Conservation (phyloP, 2,329 filamentous ascomycete species). For the Colletotrichum tofieldiae region DNA sequence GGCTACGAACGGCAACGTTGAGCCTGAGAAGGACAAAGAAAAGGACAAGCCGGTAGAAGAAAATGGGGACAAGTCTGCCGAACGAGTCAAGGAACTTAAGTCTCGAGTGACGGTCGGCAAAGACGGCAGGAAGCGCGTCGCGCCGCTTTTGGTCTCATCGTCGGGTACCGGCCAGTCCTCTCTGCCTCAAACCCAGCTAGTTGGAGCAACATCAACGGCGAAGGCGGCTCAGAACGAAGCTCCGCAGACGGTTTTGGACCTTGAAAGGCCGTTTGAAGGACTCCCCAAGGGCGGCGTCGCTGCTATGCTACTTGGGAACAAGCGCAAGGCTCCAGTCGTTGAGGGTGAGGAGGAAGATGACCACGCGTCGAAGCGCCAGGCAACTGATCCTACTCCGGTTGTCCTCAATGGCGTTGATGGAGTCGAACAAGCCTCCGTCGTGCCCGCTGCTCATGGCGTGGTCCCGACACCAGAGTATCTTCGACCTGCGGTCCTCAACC, state of each 20-base stretch:
- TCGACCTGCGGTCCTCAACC: constrained; percentile 88
- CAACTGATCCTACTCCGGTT: constrained; percentile 81
- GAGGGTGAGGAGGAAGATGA: constrained; percentile 85
- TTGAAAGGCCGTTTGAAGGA: constrained; percentile 95
- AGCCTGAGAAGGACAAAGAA: constrained; percentile 54
- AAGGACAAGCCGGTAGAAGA: constrained; percentile 58
- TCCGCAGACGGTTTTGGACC: constrained; percentile 87
- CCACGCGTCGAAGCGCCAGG: constrained; percentile 64
- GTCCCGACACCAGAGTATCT: constrained; percentile 86
- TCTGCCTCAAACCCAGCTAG: constrained; percentile 88
- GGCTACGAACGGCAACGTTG: constrained; percentile 57
- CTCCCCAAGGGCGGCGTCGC: constrained; percentile 91
- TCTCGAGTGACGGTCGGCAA: constrained; percentile 95
- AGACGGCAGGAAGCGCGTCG: constrained; percentile 96
- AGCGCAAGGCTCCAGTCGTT: constrained; percentile 82
- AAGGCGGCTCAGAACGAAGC: constrained; percentile 77
- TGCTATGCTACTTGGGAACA: constrained; percentile 91
- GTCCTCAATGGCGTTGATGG: constrained; percentile 84
- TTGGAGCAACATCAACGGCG: constrained; percentile 77
- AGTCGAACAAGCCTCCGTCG: constrained; percentile 80
- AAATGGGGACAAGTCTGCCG: constrained; percentile 67
- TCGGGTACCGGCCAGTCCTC: constrained; percentile 91
- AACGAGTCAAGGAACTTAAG: constrained; percentile 78
- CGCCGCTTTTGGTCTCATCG: constrained; percentile 90
- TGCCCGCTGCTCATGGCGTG: constrained; percentile 72